Percentiles rank a stretch among this genome's conserved stretches.
These are phyloP conservation scores for Sphaerulina musiva DNA, from an alignment of 2,329 filamentous ascomycete genomes.

Conservation along the genomic window DNA sequence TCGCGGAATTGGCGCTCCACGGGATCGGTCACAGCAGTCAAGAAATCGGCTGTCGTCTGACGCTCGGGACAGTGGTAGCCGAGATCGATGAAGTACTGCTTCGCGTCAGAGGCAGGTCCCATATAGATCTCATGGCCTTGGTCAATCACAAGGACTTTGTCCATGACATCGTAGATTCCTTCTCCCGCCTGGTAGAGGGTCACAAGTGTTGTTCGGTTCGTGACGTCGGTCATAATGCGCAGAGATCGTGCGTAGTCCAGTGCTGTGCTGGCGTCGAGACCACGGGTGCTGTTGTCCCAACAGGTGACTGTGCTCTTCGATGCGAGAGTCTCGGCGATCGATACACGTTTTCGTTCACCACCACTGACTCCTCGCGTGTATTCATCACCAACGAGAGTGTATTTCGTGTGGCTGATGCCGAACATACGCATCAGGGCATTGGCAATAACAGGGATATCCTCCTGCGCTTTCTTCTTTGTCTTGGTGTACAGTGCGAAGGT, in stretches of 20 bases:
- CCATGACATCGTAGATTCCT: slow-evolving; percentile 65
- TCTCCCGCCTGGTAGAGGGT: slow-evolving; percentile 67
- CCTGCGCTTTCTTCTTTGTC: slow-evolving; percentile 59
- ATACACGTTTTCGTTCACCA: slow-evolving; percentile 73
- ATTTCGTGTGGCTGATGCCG: slow-evolving; percentile 66
- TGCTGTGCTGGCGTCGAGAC: slow-evolving; percentile 72
- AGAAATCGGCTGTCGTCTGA: slow-evolving; percentile 69
- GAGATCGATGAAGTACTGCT: slow-evolving; percentile 59
- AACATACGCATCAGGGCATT: slow-evolving; percentile 70
- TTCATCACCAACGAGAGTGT: slow-evolving; percentile 70
- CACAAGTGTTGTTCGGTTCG: slow-evolving; percentile 62
- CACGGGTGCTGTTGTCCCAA: slow-evolving; percentile 75
- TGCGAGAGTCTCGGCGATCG: slow-evolving; percentile 69
- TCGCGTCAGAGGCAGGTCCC: slow-evolving; percentile 55
- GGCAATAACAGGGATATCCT: slow-evolving; percentile 61
- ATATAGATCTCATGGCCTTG: slow-evolving; percentile 63
- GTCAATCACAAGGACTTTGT: slow-evolving; percentile 75
- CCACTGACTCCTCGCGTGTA: slow-evolving; percentile 67
- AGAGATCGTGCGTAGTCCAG: slow-evolving; percentile 71
- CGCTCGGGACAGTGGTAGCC: slow-evolving; percentile 55
- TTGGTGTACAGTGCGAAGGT: slow-evolving; percentile 70
- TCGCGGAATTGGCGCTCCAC: slow-evolving; percentile 61
- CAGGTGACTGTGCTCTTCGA: slow-evolving; percentile 66
- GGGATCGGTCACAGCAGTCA: slow-evolving; percentile 69
- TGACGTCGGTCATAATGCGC: slow-evolving; percentile 72